Evolutionary conservation across 768 basidiomycete genomes (phyloP), one percentile per base, ranked within the genome.

Genomic region (Clathrus columnatus): DNA sequence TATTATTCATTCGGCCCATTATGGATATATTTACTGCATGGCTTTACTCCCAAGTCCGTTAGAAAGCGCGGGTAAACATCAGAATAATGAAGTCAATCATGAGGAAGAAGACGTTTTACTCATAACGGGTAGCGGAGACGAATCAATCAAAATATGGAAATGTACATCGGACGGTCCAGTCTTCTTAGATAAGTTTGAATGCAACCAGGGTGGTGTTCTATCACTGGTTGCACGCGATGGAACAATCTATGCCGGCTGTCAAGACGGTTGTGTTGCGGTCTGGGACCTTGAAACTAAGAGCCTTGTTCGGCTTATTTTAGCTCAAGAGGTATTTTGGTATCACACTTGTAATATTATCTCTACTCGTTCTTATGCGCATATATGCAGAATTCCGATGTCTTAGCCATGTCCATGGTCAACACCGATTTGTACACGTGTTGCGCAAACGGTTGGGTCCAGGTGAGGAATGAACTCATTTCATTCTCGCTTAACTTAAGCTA

Each of bases 11-110:
- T 88, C 90, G 1, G 95, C 93, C 2, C 95, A 98, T 68, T 94
- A 83, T 65, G 95, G 95, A 7, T 98, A 98, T 64, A 78, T 97
- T 11, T 94, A 95, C 65, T 91, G 87, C 62, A 83, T 92, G 82
- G 70, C 75, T 14, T 67, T 81, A 16, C 61, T 77, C 10, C 72
- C 73, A 20, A 71, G 69, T 16, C 68, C 65, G n/a, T 65, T 67
- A 46, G 70, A 70, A 53, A 74, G 71, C 16, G 70, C 69, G 1
- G 64, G 70, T 46, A 68, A 71, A 6, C 42, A 18, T 50, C 17
- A 17, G 32, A 47, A 59, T 59, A 57, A 20, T 36, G 24, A 29
- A 54, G 65, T n/a, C 47, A n/a, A 36, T 8, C 7, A 11, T 36
- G 63, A 63, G 0, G 64, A 66, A 14, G 63, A 58, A 16, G 61